Evolutionary conservation across 73 alveolate species (phyloP), one percentile per base, ranked within the genome.

Genomic region (Symbiodinium pilosum): DNA sequence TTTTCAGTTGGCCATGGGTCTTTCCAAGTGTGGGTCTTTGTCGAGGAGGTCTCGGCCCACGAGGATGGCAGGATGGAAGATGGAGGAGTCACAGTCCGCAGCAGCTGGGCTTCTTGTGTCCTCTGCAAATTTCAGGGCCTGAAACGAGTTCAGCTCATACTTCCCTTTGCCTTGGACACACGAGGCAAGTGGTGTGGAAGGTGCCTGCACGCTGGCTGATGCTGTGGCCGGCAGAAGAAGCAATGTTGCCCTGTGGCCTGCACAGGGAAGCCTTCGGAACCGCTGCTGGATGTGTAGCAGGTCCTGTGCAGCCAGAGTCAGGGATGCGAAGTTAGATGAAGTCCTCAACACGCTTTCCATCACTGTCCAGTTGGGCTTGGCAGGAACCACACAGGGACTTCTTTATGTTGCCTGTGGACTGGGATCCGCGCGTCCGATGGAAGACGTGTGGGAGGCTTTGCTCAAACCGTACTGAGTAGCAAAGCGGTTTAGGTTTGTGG

Each of bases 21-120:
- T n/a, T n/a, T n/a, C n/a, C n/a, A n/a, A n/a, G n/a, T n/a, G n/a
- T n/a, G n/a, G n/a, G n/a, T n/a, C n/a, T n/a, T n/a, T n/a, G n/a
- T n/a, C 73, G 14, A 64, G 81, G 81, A 64, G 81, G 81, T 64
- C 81, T 64, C 81, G 81, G 81, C 81, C 81, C 81, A 64, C 41
- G 81, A 64, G 34, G 81, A 64, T 24, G 81, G 81, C 81, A 20
- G 81, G 38, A 28, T 18, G 81, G 38, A 64, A 64, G 81, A 64
- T 9, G 81, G 81, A 12, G 81, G 81, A 0, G 39, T 64, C 81
- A 28, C 81, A 14, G 81, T 64, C 6, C 81, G 81, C 30, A 20
- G 81, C 81, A 24, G 39, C 81, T 28, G 24, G 81, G 81, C 73
- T 47, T 47, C 14, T 47, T 47, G 14, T n/a, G n/a, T n/a, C n/a